Evolutionary conservation across 129 eudicot species (phyloP), one percentile per base, ranked within the genome.

Genomic region (Calendula officinalis): DNA sequence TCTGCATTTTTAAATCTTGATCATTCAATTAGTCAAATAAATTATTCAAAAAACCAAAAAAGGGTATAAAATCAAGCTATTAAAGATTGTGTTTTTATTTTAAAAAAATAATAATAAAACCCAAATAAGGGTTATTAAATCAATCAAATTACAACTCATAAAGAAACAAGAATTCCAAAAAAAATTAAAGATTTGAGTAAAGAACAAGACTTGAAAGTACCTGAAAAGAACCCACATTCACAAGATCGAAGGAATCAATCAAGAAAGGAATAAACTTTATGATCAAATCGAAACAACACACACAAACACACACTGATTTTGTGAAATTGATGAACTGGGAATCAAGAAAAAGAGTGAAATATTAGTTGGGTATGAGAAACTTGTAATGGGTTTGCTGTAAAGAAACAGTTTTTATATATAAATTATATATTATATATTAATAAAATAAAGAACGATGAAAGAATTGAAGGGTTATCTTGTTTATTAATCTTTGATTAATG

Each of bases 151-250:
- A 50, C 55, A 60, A 41, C 37, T 44, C 30, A 32, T 47, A 48
- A 60, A 60, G 75, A 49, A 60, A 60, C 60, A 70, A 49, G 7
- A 71, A 60, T 50, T 30, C 1, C 0, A 8, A 22, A 1, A 22
- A 22, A 48, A 60, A 49, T 5, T 1, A 60, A 30, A 61, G 42
- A 40, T 38, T 52, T 13, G 67, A 69, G 74, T 69, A 16, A 37
- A 70, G 67, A 47, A 46, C 51, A 60, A 38, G 67, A 69, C 39
- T 57, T 11, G 67, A 36, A 52, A 45, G 59, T 72, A 72, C 77
- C 77, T 64, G 1, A 34, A 72, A 55, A 63, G 58, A 63, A 72
- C 50, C 77, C 71, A 72, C 77, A 72, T 72, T 72, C 70, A 72
- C 65, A 55, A 64, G 77, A 63, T 72, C 71, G 53, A 22, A 55